Base-by-base conservation (phyloP, 192 early-diverging fungal genomes). In the Umbelopsis sp. region DNA sequence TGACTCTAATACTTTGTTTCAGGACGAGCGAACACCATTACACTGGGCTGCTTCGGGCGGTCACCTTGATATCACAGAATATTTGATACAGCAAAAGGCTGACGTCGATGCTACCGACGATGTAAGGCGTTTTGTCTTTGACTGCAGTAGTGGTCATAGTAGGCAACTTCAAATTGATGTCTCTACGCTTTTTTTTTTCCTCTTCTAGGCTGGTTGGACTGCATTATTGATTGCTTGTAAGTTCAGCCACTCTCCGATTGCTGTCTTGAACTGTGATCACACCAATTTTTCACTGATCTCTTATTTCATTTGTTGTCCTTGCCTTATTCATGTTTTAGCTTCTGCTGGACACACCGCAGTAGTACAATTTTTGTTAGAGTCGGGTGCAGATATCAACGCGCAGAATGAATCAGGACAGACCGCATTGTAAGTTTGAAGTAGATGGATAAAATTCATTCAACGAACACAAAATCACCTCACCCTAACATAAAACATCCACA, bases 1-100 rank as follows among this genome's bases (percentile, higher is more conserved):
- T 50, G 8, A 30, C 50, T 33, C 15, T 47, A 20, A 45, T 25
- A 22, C 13, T 13, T 44, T 30, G 46, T 18, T 35, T 46, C 48
- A 81, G 72, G 85, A 87, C 49, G 78, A 80, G 46, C 61, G 85
- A 46, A 77, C 76, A 49, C 77, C 82, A 11, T 58, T 85, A 46
- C 84, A 86, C 71, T 85, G 84, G 86, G 85, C 83, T n/a, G 83
- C 89, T 0, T 91, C 93, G 10, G 94, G 92, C 68, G 89, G 86
- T 58, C 91, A 88, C 48, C 48, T 80, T 6, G 80, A 89, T 45
- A 78, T 95, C 51, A 79, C 92, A 0, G 68, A 85, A 66, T 90
- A 88, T 55, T 81, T 97, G 50, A 64, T 97, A 5, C 74, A 75
- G 8, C 81, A 87, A 35, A 86, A 85, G 21, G 89, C 87, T 15